These are phyloP conservation scores for Kodamaea nitidulidarum DNA, from an alignment of 805 yeast species.

Conservation along the genomic window DNA sequence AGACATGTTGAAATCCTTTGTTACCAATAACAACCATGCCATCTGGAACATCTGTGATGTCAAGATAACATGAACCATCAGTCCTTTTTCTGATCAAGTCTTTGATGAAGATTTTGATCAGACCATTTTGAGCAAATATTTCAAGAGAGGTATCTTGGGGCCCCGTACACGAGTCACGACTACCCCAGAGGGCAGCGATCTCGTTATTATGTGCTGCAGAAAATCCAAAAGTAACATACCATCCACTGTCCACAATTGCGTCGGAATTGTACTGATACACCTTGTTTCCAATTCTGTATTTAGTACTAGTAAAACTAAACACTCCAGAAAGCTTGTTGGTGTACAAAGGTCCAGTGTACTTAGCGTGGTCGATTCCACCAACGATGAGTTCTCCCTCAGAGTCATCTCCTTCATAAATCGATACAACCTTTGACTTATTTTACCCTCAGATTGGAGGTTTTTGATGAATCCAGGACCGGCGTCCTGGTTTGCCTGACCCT, in stretches of 20 bases:
- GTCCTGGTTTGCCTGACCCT: too few relatives aligned
- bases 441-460: conserved; percentile 32
- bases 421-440: conserved; percentile 51
- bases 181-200: neutral
- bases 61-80: neutral
- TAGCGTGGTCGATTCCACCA: conserved; percentile 68
- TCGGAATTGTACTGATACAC: neutral
- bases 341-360: conserved; percentile 39
- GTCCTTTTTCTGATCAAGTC: neutral
- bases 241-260: neutral
- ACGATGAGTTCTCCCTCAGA: conserved; percentile 34
- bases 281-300: too few relatives aligned
- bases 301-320: neutral
- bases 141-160: neutral
- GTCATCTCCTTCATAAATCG: neutral
- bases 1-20: neutral
- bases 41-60: neutral
- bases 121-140: neutral
- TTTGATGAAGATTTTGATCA: neutral
- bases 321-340: neutral
- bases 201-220: neutral
- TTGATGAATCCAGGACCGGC: too few relatives aligned
- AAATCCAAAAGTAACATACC: neutral
- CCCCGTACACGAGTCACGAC: neutral
- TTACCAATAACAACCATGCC: neutral